Base-by-base conservation (phyloP, 306 rosid species). In the Fragaria iinumae region DNA sequence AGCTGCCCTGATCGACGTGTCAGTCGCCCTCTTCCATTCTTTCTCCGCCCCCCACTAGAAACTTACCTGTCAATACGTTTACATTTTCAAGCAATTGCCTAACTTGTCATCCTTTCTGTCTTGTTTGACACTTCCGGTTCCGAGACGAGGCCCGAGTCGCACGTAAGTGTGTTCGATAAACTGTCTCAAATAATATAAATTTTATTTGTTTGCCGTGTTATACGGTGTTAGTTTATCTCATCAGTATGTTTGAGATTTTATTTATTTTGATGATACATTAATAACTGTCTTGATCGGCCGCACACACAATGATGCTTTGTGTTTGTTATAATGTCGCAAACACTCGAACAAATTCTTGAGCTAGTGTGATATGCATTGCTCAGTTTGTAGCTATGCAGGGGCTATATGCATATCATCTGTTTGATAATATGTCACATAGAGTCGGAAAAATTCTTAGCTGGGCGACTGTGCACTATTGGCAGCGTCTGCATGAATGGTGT, bases 1-100 rank as follows among this genome's bases (percentile, higher is more conserved):
- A 79, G 90, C 86, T 74, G 74, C 57, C 72, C 23, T 17, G 4
- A 20, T 68, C 70, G 47, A 77, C 82, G 69, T 80, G 81, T 73
- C 71, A 52, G n/a, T 16, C 4, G 65, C 43, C 14, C 49, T 48
- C 67, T 12, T 36, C 27, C 56, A 49, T 13, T 23, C 48, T 20
- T 39, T 6, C 5, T 32, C 43, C 25, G 14, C 12, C 64, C 53
- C 43, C 63, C 64, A 50, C 67, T 29, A 25, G 32, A 23, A 11
- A 23, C 67, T 13, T 13, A 11, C n/a, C 18, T 5, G 0, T 27
- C 34, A 0, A 1, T 11, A 59, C 66, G 16, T 25, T 0, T 59
- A 13, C 65, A 3, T 57, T 57, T 52, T 18, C 21, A 18, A 52
- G 59, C 29, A 56, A 0, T 52, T 57, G 36, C 34, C 36, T 11